Evolutionary conservation across 805 yeast species (phyloP), one percentile per base, ranked within the genome.

Genomic region (Clavispora carvajalis): DNA sequence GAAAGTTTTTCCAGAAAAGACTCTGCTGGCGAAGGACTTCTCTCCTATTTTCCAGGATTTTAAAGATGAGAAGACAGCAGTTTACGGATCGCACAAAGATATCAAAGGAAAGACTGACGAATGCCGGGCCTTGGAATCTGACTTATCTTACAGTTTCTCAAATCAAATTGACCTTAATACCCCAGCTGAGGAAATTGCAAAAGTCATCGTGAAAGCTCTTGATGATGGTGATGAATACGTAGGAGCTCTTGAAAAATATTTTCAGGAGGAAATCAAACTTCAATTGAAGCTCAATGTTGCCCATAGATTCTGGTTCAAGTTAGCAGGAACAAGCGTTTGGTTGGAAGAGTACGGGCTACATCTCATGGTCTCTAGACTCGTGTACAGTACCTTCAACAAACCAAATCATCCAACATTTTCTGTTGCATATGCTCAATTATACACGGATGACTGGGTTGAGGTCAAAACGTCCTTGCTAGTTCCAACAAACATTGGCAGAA

Each of bases 281-380:
- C 43, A 41, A 30, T 34, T 44, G 12, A 10, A 46, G 18, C 21
- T 16, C 11, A 36, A 37, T 7, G 33, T 44, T 11, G 41, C 39
- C 3, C 31, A 37, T 6, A 38, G 36, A 8, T 39, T 40, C 40
- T 57, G 59, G 59, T 53, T 52, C 39, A 33, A 51, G 25, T 41
- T 54, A 46, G 44, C 52, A n/a, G 54, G 58, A 16, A 50, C 58
- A 3, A 45, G 54, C 3, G 58, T 52, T 11, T 56, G 51, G 51
- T 47, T 56, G 13, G 47, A 52, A 17, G 49, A 56, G 8, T 45
- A 48, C 23, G 45, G 49, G 9, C 42, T 51, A 4, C 60, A 56
- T 34, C 37, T 45, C 33, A 44, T 56, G 51, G 56, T 55, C 2
- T 47, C 55, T 3, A 43, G 60, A 10, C 40, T 56, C 17, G 33